These are phyloP conservation scores for Serendipita vermifera DNA, from an alignment of 768 basidiomycete genomes.

Conservation along the genomic window DNA sequence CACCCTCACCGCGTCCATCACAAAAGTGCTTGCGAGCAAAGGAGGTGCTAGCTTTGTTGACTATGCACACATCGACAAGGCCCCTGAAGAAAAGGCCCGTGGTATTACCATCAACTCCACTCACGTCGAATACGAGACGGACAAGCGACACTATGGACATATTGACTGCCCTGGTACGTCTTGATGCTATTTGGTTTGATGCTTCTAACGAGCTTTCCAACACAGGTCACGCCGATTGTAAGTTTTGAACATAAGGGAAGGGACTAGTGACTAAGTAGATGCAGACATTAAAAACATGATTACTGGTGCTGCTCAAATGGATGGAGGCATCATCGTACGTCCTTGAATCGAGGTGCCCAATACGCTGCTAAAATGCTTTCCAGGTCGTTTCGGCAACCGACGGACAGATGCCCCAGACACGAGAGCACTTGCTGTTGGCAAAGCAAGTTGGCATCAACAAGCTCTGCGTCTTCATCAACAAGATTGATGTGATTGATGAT, in stretches of 20 bases:
- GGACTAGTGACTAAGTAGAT: constrained; percentile 12
- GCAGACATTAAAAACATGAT: constrained; percentile 97
- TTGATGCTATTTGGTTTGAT: constrained; percentile 14
- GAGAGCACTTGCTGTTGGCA: constrained; percentile 93
- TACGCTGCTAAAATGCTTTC: neutral
- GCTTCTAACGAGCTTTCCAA: neutral
- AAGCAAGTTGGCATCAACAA: constrained; percentile 97
- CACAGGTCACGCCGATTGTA: constrained; percentile 79
- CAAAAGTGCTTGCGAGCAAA: constrained; percentile 70
- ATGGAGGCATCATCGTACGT: constrained; percentile 70
- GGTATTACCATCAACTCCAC: constrained; percentile 99
- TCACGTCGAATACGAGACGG: constrained; percentile 97
- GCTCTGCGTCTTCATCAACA: constrained; percentile 99
- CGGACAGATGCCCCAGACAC: constrained; percentile 99
- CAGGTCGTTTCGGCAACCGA: constrained; percentile 87
- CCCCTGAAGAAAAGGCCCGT: constrained; percentile 97
- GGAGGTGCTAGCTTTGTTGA: constrained; percentile 81
- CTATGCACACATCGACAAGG: constrained; percentile 97
- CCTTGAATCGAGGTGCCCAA: neutral
- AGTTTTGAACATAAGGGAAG: constrained; percentile 21
- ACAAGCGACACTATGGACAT: constrained; percentile 83
- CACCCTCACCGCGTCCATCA: constrained; percentile 89
- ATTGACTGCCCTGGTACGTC: constrained; percentile 76
- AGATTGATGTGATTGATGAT: constrained; percentile 92
- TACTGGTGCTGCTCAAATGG: constrained; percentile 97